Conservation (phyloP, 73 alveolate genomes). For the Paramecium octaurelia region DNA sequence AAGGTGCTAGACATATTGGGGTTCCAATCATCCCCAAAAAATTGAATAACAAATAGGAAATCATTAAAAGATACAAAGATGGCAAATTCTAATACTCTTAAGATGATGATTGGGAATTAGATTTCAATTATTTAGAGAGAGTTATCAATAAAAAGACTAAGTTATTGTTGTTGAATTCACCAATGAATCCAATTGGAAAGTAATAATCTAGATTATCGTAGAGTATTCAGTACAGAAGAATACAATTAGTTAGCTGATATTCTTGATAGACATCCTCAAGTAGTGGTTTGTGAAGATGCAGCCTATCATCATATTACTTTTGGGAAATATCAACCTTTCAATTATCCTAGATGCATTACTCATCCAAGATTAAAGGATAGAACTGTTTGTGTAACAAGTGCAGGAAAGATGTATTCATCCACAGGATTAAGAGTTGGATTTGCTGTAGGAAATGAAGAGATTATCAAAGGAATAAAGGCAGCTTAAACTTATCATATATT, state of each 20-base stretch:
- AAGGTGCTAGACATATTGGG: constrained; percentile 46
- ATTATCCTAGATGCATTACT: constrained; percentile 66
- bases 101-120: constrained; percentile 70
- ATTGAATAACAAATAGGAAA: not conserved
- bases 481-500: constrained; percentile 60
- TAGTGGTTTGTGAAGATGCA: constrained; percentile 79
- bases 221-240: constrained; percentile 73
- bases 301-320: constrained; percentile 85
- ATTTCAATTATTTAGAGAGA: constrained; percentile 68
- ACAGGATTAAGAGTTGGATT: constrained; percentile 93
- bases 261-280: constrained; percentile 72
- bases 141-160: constrained; percentile 74
- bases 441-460: constrained; percentile 81
- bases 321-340: constrained; percentile 67
- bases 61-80: constrained; percentile 9
- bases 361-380: constrained; percentile 76
- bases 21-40: constrained; percentile 48
- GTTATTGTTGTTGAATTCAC: constrained; percentile 74
- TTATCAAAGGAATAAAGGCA: constrained; percentile 64
- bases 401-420: constrained; percentile 83
- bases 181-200: constrained; percentile 92
- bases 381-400: constrained; percentile 78
- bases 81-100: not conserved
- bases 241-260: constrained; percentile 71
- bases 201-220: not conserved